Evolutionary conservation across 352 stramenopile species (phyloP), one percentile per base, ranked within the genome.

Genomic region (Pilasporangium apinafurcum): DNA sequence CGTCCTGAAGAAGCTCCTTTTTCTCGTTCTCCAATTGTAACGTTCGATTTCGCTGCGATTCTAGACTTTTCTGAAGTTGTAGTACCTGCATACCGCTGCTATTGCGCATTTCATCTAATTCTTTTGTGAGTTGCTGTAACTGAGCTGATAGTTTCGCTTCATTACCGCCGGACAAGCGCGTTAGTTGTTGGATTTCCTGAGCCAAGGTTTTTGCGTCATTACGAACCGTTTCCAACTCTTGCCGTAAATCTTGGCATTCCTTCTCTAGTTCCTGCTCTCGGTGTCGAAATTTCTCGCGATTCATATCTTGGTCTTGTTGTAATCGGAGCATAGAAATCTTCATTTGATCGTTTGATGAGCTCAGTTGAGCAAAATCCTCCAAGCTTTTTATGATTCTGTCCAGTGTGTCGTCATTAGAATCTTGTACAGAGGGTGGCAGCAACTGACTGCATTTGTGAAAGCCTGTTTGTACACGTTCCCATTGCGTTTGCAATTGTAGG

Each of bases 1-100:
- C 73, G 59, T 89, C 77, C 13, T 72, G 60, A 3, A 89, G 50
- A 21, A 89, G 48, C 30, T 89, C 73, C 2, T 65, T 62, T 44
- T 89, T 89, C 22, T 86, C 77, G 16, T 30, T 40, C 47, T 89
- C 77, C 1, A 89, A 54, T 13, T 79, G 53, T 20, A 53, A 41
- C 3, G 65, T 68, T 13, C 77, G 63, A 12, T 43, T 25, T 5
- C 67, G 61, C 25, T 83, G 70, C 0, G 51, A 50, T 4, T 90
- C 77, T 9, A 87, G 29, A 8, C 37, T 56, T 30, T 82, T 79
- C 21, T 85, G 73, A 2, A 86, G 48, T 20, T 90, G 77, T n/a
- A 84, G 38, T 8, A 68, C 47, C 37, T 86, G 68, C n/a, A 83
- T 42, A 0, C 50, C 60, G 26, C 48, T 56, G 1, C 26, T 35